These are phyloP conservation scores for Rhododendron molle DNA, from an alignment of 148 eudicot species.

Conservation along the genomic window DNA sequence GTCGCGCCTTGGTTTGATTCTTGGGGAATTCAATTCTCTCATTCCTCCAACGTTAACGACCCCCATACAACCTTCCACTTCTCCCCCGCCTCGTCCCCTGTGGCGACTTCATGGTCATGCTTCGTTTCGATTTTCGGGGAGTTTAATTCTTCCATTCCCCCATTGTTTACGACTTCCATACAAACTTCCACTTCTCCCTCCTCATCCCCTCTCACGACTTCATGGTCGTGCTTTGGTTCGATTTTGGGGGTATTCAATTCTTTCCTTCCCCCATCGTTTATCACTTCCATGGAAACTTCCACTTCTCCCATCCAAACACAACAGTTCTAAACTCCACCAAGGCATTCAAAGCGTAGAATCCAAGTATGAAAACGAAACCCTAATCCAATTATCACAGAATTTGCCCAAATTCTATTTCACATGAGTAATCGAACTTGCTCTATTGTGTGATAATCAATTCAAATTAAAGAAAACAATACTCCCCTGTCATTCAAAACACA, in stretches of 20 bases:
- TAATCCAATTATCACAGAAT: background rate
- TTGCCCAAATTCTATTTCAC: background rate
- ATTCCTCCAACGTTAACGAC: slow-evolving; percentile 22
- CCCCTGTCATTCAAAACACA: background rate
- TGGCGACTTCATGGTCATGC: slow-evolving; percentile 31
- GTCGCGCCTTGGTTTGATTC: slow-evolving; percentile 41
- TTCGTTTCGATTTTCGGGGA: slow-evolving; percentile 29
- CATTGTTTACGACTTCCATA: slow-evolving; percentile 25
- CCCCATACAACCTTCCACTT: slow-evolving; percentile 41
- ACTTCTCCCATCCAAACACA: slow-evolving; percentile 29
- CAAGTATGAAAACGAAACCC: background rate
- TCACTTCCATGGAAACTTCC: background rate
- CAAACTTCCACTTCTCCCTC: slow-evolving; percentile 33
- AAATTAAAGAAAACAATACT: background rate
- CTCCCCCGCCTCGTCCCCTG: slow-evolving; percentile 35
- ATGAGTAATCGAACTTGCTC: background rate
- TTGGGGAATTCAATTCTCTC: slow-evolving; percentile 20
- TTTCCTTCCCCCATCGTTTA: slow-evolving; percentile 24
- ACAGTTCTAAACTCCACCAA: background rate
- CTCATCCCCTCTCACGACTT: slow-evolving; percentile 25
- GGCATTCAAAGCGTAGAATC: background rate
- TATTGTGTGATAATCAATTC: background rate
- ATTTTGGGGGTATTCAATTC: slow-evolving; percentile 12
- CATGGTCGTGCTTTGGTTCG: slow-evolving; percentile 47
- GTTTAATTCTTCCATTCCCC: slow-evolving; percentile 26